Evolutionary conservation across 106 monocot genomes (phyloP), one percentile per base, ranked within the genome.

Genomic region (Phalaenopsis aphrodite): DNA sequence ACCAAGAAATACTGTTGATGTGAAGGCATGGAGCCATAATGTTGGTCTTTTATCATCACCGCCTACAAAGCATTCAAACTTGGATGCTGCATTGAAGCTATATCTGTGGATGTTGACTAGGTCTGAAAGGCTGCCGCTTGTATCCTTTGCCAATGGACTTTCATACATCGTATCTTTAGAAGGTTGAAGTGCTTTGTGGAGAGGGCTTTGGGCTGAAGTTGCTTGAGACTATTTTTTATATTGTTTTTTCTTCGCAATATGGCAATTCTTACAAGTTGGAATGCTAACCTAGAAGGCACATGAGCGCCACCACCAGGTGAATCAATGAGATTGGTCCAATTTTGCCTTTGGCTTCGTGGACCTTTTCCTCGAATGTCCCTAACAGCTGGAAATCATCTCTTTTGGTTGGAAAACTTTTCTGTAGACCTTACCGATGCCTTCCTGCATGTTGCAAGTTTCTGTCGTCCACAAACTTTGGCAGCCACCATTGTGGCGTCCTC

Each of bases 71-170:
- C 77, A 82, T 85, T 73, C 81, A 42, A 79, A 90, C 55, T 79
- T 93, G 82, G 75, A 80, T 75, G 75, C 78, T 79, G 88, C 84
- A 24, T 83, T 99, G 78, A 93, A 90, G 81, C 78, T 80, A 47
- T 86, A 95, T 41, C 99, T 95, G 4, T 99, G 99, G 99, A 90
- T 99, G 99, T 47, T 95, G 78, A 93, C 93, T 80, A 95, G 99
- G 43, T 95, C 95, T 42, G 93, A 90, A 45, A 94, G 89, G 69
- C 89, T 86, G 38, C 99, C 95, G 78, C 87, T 95, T 78, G 87
- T 91, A 65, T 95, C 93, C 80, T 89, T 91, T 74, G 83, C 95
- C 42, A 93, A 77, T 82, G 81, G 79, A n/a, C 87, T 86, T 42
- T 79, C 49, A 42, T 78, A 83, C 67, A 56, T 99, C 37, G 77